phyloP scores from a whole-genome alignment of 108 stramenopile genomes.

The Nannochloropsis salina region DNA sequence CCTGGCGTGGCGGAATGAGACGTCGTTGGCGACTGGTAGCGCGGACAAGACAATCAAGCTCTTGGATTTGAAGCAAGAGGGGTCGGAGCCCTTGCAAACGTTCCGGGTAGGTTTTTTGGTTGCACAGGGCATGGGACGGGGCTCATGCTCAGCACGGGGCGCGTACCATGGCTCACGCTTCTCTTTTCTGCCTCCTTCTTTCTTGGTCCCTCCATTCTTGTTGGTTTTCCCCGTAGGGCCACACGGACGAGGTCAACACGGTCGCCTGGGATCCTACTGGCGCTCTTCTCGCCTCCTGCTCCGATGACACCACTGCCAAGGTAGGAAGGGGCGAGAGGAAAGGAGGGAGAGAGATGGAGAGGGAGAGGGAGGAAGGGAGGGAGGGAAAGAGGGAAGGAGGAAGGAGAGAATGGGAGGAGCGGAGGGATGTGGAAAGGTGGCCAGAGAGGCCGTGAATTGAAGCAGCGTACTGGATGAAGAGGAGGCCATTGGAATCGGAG shows the following conservation, averaged over 20 bases:
- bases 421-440: conserved; percentile 42
- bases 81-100: conserved; percentile 56
- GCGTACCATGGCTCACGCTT: neutral
- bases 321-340: conserved; percentile 55
- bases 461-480: neutral
- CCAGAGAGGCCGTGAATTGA: neutral
- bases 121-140: too few relatives aligned
- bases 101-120: neutral
- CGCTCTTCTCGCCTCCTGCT: conserved; percentile 77
- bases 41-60: conserved; percentile 89
- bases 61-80: conserved; percentile 63
- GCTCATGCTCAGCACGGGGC: too few relatives aligned
- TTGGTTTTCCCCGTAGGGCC: conserved; percentile 51
- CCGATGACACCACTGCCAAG: conserved; percentile 93
- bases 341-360: neutral
- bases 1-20: conserved; percentile 89
- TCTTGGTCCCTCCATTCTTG: neutral
- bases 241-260: conserved; percentile 89
- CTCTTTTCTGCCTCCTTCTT: neutral
- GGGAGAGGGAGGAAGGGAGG: conserved; percentile 59
- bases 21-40: conserved; percentile 87
- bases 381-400: conserved; percentile 12
- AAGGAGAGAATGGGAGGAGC: conserved; percentile 22
- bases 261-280: conserved; percentile 94
- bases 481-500: too few relatives aligned